Evolutionary conservation across 768 basidiomycete genomes (phyloP).

Genomic region (Pleurotus tuoliensis): DNA sequence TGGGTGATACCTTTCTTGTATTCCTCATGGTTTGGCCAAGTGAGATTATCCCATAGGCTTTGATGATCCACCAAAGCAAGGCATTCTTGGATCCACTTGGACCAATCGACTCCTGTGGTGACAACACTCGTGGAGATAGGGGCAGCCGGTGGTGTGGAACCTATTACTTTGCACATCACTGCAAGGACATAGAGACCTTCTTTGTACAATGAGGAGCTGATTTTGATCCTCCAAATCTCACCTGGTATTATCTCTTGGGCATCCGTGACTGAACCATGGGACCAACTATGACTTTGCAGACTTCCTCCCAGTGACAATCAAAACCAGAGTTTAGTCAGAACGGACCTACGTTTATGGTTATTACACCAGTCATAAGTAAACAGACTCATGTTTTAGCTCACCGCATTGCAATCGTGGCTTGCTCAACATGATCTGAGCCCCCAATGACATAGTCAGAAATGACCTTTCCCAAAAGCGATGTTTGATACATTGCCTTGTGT

Average conservation of each 20-base stretch:
- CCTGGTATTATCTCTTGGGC: conserved; percentile 47
- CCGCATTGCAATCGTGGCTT: conserved; percentile 56
- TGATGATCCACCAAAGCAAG: conserved; percentile 11
- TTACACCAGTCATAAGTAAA: not conserved
- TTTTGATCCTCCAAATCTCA: conserved; percentile 59
- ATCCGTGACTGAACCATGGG: conserved; percentile 36
- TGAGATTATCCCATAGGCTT: conserved; percentile 38
- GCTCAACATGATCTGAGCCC: conserved; percentile 52
- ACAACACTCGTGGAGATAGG: not conserved
- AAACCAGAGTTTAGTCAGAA: conserved; percentile 63
- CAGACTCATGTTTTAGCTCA: conserved; percentile 19
- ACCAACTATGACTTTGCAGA: conserved; percentile 26
- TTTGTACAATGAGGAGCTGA: conserved; percentile 17
- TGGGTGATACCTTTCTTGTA: conserved; percentile 66
- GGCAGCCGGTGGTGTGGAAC: conserved; percentile 22
- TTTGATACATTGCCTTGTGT: conserved; percentile 35
- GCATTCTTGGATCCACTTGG: conserved; percentile 41
- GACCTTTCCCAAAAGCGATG: conserved; percentile 46
- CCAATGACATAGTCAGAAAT: conserved; percentile 36
- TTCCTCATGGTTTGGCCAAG: conserved; percentile 71
- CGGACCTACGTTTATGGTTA: too few relatives aligned
- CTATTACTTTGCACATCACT: conserved; percentile 71
- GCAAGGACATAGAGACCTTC: too few relatives aligned
- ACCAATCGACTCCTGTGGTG: conserved; percentile 61
- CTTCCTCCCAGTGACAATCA: conserved; percentile 47